A percentile compares a stretch with the other conserved stretches of the same genome.
Conservation (phyloP, 768 basidiomycete genomes). For the Suillus occidentalis region DNA sequence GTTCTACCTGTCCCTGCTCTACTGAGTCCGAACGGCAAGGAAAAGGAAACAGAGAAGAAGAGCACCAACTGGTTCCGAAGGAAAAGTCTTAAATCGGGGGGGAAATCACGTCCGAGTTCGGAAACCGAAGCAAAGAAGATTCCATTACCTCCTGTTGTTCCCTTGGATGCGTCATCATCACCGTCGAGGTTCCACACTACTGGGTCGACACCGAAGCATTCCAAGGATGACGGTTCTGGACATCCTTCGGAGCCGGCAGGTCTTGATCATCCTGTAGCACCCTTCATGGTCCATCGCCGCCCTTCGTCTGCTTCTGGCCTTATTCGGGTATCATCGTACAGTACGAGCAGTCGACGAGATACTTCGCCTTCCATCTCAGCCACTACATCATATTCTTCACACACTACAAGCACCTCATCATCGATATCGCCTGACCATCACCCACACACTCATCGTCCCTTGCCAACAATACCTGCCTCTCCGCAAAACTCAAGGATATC, state of each 20-base stretch:
- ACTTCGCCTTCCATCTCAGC: constrained; percentile 23
- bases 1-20: constrained; percentile 33
- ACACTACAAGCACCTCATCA: constrained; percentile 10
- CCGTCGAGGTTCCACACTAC: constrained; percentile 24
- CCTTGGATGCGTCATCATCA: constrained; percentile 14
- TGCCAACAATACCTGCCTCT: constrained; percentile 32
- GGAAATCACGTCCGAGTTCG: constrained; percentile 23
- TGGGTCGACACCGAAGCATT: constrained; percentile 23
- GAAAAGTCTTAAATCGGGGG: constrained; percentile 20
- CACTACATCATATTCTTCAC: constrained; percentile 8
- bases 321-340: constrained; percentile 11
- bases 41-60: constrained; percentile 45
- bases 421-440: constrained; percentile 15
- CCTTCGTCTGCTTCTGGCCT: constrained; percentile 6
- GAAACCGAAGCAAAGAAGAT: constrained; percentile 19
- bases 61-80: constrained; percentile 32
- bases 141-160: constrained; percentile 15
- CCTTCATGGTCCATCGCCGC: constrained; percentile 17
- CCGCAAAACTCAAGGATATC: constrained; percentile 19
- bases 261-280: constrained; percentile 8
- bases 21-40: constrained; percentile 19
- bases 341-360: constrained; percentile 22
- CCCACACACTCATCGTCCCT: constrained; percentile 14
- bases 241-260: constrained; percentile 20
- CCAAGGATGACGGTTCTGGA: constrained; percentile 23